A percentile compares a stretch with the other conserved stretches of the same genome.
phyloP scores from a whole-genome alignment of 2,329 filamentous ascomycete species.

The Neopestalotiopsis rosae region DNA sequence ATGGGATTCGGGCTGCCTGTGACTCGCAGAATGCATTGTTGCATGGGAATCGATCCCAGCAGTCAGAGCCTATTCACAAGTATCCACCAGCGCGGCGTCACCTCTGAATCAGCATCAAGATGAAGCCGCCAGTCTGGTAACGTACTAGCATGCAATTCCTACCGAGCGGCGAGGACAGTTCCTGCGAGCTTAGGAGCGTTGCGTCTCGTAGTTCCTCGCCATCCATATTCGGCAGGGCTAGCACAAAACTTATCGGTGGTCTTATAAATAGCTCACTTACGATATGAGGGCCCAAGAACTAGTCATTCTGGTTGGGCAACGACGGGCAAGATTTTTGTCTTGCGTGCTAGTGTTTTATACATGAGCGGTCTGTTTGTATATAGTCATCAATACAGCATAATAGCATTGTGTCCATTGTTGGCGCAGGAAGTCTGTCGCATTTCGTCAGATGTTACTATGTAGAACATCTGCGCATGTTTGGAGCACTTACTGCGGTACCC shows the following conservation, averaged over 20 bases:
- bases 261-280: conserved; percentile 13
- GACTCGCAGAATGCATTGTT: conserved; percentile 13
- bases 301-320: conserved; percentile 4
- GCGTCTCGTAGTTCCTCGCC: not conserved
- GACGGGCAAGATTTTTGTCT: conserved; percentile 7
- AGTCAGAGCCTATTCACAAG: conserved; percentile 1
- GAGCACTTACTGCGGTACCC: not conserved
- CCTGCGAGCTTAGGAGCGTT: conserved; percentile 4
- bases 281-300: not conserved
- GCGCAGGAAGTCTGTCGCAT: not conserved
- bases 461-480: not conserved
- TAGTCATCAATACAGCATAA: not conserved
- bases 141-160: not conserved
- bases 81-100: conserved; percentile 3
- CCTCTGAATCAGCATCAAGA: not conserved
- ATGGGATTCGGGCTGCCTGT: conserved; percentile 1
- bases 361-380: not conserved
- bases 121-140: not conserved
- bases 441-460: not conserved
- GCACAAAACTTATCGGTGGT: conserved; percentile 1
- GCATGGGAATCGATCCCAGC: not conserved
- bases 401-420: not conserved
- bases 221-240: not conserved
- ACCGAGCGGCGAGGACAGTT: conserved; percentile 3
- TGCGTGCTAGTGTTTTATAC: conserved; percentile 2